phyloP scores from a whole-genome alignment of 2,329 filamentous ascomycete genomes.

The Penicillium oxalicum region DNA sequence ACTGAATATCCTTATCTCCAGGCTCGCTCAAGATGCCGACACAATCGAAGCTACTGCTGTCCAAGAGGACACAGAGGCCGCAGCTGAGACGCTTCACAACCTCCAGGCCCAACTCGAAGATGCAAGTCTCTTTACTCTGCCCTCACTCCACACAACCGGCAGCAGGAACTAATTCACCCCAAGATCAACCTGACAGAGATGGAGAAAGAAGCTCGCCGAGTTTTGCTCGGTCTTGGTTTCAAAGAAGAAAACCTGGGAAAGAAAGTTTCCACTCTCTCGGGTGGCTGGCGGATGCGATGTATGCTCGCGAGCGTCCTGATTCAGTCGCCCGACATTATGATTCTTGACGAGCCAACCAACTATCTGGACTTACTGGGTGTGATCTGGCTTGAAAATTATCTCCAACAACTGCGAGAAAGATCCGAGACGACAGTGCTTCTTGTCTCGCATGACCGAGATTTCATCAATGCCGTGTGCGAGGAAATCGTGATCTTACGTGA shows the following conservation, averaged over 20 bases:
- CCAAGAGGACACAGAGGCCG: conserved; percentile 62
- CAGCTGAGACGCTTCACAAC: conserved; percentile 62
- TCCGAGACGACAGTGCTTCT: conserved; percentile 62
- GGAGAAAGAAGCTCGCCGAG: conserved; percentile 60
- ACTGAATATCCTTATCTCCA: conserved; percentile 2
- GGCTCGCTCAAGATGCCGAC: conserved; percentile 48
- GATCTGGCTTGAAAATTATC: conserved; percentile 73
- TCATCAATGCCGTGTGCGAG: conserved; percentile 67
- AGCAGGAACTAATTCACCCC: conserved; percentile 9
- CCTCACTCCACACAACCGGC: neutral
- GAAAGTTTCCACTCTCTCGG: conserved; percentile 62
- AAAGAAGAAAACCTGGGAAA: conserved; percentile 55
- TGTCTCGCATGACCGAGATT: conserved; percentile 79
- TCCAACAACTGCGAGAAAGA: conserved; percentile 51
- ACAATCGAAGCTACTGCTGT: conserved; percentile 54
- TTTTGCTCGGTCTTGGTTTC: conserved; percentile 68
- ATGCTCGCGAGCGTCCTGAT: conserved; percentile 61
- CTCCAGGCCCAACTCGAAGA: conserved; percentile 64
- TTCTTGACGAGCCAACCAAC: conserved; percentile 83
- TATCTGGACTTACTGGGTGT: conserved; percentile 78
- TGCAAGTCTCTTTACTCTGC: conserved; percentile 27
- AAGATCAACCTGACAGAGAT: conserved; percentile 53
- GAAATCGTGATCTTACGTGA: conserved; percentile 72
- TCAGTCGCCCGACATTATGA: conserved; percentile 68
- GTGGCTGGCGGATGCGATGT: conserved; percentile 69